Evolutionary conservation across 495 filamentous ascomycete genomes (phyloP).

Genomic region (Hypoxylon subgilvum): DNA sequence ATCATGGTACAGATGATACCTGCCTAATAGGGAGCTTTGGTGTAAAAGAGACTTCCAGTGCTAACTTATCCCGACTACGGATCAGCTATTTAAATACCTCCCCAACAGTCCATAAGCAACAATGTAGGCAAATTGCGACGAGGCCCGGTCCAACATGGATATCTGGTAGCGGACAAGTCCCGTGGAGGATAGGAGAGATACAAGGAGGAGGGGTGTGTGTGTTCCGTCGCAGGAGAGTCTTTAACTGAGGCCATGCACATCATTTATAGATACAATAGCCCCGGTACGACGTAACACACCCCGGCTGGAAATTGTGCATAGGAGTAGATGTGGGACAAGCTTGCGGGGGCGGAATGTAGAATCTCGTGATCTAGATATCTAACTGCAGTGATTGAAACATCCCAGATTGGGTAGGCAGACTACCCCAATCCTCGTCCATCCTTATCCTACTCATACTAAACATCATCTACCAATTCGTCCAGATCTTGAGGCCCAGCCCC

Average conservation of each 20-base stretch:
- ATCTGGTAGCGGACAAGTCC: neutral
- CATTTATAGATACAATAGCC: constrained; percentile 4
- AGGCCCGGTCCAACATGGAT: no score
- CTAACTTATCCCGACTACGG: no score
- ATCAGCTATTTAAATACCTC: no score
- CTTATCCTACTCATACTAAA: neutral
- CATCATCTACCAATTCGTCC: no score
- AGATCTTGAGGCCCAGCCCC: no score
- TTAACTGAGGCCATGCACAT: neutral
- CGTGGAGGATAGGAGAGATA: neutral
- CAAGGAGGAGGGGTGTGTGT: no score
- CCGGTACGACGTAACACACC: neutral
- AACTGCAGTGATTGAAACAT: constrained; percentile 13
- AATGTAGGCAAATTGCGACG: no score
- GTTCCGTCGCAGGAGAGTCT: no score
- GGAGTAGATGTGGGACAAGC: constrained; percentile 4
- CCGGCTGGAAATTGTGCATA: neutral
- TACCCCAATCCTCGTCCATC: neutral
- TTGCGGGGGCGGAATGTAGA: constrained; percentile 13
- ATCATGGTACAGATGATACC: no score
- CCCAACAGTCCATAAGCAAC: no score
- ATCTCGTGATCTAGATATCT: constrained; percentile 17
- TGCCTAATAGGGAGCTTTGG: no score
- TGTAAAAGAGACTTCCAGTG: no score
- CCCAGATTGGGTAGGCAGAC: constrained; percentile 18